Evolutionary conservation across 306 rosid genomes (phyloP), one percentile per base, ranked within the genome.

Genomic region (Prunus armeniaca): DNA sequence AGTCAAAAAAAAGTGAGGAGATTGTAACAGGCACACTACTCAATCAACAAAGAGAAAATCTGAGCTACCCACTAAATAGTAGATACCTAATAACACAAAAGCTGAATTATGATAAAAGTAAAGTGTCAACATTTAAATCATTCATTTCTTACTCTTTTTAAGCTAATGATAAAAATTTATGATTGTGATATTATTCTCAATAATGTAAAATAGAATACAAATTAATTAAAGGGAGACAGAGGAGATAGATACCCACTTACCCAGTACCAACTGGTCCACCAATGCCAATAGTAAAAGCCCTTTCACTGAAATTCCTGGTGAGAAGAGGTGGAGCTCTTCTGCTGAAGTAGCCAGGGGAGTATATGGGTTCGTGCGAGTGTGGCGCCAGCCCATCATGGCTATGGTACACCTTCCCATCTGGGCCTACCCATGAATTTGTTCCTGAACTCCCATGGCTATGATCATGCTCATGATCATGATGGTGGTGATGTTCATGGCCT

Each of bases 201-300:
- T 32, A 43, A 10, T 25, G 43, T 5, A 24, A 57, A 28, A 10
- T 1, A 25, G 18, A 41, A 41, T 6, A 3, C 2, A 34, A 45
- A 6, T 18, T 13, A 27, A 41, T 60, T 2, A 61, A 60, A 67
- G 32, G 54, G 52, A 12, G 25, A 69, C 20, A 77, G 18, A 38
- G 78, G 62, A 13, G 14, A 25, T 47, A 57, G 49, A 49, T 81
- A 89, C 93, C 90, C 97, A 56, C 90, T 89, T 83, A 91, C 97
- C 97, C 99, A 52, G 97, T 95, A 24, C 99, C 99, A 22, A 95
- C 99, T 0, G 99, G 99, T 49, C 99, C 99, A 60, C 99, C 99
- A 50, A 92, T 95, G 47, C 99, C 99, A 61, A 95, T 68, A 3
- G 99, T 92, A 87, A 95, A 95, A 25, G 97, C 97, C 82, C 99